phyloP scores from a whole-genome alignment of 2,329 filamentous ascomycete genomes.

The Ophiostoma quercus region DNA sequence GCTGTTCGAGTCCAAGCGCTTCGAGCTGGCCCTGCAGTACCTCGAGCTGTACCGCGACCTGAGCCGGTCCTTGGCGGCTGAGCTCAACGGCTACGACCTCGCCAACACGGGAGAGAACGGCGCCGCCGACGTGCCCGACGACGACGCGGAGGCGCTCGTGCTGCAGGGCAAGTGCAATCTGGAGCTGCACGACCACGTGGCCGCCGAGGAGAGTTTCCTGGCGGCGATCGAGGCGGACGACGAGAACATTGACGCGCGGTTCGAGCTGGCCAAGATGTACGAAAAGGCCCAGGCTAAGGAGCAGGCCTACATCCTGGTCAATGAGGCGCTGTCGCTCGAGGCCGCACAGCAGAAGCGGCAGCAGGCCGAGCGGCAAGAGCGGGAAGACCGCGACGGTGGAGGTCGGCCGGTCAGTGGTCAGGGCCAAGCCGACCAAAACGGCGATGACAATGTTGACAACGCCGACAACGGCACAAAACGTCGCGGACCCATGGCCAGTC shows the following conservation, averaged over 20 bases:
- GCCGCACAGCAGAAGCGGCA: constrained; percentile 40
- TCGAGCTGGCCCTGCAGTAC: constrained; percentile 47
- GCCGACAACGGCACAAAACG: constrained; percentile 24
- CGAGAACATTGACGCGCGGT: constrained; percentile 67
- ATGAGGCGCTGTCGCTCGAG: constrained; percentile 65
- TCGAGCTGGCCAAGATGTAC: constrained; percentile 78
- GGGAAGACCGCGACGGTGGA: constrained; percentile 1
- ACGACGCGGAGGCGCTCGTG: constrained; percentile 47
- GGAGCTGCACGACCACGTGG: constrained; percentile 54
- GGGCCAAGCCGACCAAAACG: background rate
- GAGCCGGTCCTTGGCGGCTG: constrained; percentile 35
- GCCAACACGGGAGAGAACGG: background rate
- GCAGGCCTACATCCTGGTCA: constrained; percentile 70
- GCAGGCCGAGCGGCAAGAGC: constrained; percentile 20
- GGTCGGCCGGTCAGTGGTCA: background rate
- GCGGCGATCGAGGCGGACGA: constrained; percentile 67
- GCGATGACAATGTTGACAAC: constrained; percentile 17
- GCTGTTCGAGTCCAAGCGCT: constrained; percentile 39
- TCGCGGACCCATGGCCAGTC: constrained; percentile 24
- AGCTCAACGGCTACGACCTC: constrained; percentile 14
- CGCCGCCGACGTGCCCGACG: constrained; percentile 20
- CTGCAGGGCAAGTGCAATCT: constrained; percentile 65
- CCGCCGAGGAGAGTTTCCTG: constrained; percentile 73
- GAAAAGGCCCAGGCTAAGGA: constrained; percentile 68
- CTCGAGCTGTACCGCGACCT: constrained; percentile 51